phyloP scores from a whole-genome alignment of 2,329 filamentous ascomycete species.

The Domatiomyces globalis region DNA sequence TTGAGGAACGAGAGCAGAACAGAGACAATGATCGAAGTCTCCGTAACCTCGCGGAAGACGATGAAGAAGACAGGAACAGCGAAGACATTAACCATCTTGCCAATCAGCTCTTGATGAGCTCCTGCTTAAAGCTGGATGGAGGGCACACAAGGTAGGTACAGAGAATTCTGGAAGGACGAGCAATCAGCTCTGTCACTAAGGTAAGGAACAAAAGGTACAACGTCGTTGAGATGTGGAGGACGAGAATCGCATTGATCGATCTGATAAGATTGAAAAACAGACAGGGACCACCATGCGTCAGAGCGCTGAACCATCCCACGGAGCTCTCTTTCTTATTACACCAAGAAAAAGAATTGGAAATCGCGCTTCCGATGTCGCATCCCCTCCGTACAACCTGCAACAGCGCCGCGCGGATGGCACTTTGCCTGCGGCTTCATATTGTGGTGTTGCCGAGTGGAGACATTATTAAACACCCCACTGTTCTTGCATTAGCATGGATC shows the following conservation, averaged over 20 bases:
- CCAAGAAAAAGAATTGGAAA: background rate
- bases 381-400: background rate
- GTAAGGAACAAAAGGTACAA: background rate
- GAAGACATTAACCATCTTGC: slow-evolving; percentile 55
- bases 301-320: background rate
- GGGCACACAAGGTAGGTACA: too few relatives aligned
- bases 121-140: too few relatives aligned
- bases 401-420: too few relatives aligned
- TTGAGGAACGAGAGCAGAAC: slow-evolving; percentile 78
- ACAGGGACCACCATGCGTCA: too few relatives aligned
- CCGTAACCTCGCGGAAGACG: slow-evolving; percentile 71
- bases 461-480: too few relatives aligned
- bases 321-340: background rate
- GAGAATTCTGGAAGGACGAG: too few relatives aligned
- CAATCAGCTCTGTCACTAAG: background rate
- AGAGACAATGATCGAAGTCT: slow-evolving; percentile 72
- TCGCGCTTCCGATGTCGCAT: background rate
- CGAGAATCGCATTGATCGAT: background rate
- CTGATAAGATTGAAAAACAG: background rate
- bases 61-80: slow-evolving; percentile 79
- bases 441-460: too few relatives aligned
- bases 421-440: too few relatives aligned
- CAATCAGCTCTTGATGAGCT: background rate
- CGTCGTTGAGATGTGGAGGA: background rate
- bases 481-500: too few relatives aligned